Evolutionary conservation across 257 asterid genomes (phyloP).

Genomic region (Solanum dulcamara): DNA sequence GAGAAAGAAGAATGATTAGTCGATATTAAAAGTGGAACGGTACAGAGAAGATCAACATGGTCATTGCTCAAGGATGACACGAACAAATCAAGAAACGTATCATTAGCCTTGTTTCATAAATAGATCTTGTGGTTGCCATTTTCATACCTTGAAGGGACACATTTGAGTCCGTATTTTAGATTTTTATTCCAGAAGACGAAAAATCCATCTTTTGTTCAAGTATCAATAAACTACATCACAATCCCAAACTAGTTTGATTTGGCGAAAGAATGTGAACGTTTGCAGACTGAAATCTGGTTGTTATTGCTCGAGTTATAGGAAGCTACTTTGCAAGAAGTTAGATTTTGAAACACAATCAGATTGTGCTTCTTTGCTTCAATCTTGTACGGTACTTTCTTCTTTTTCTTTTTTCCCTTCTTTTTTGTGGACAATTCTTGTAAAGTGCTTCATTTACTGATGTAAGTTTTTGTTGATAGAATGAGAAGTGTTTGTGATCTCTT

Average conservation of each 20-base stretch:
- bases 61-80: not conserved
- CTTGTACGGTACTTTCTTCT: not conserved
- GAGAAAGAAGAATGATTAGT: conserved; percentile 81
- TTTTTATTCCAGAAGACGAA: not conserved
- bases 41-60: not conserved
- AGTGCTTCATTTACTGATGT: not conserved
- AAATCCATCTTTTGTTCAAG: not conserved
- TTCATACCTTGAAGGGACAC: not conserved
- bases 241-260: not conserved
- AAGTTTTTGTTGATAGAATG: not conserved
- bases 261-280: not conserved
- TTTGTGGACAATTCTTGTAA: not conserved
- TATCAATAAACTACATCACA: not conserved
- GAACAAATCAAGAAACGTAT: not conserved
- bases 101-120: not conserved
- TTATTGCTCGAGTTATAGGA: not conserved
- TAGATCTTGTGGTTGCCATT: not conserved
- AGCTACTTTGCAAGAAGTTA: not conserved
- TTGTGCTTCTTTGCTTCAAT: not conserved
- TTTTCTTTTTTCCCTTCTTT: too few species aligned
- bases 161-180: not conserved
- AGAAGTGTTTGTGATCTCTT: not conserved
- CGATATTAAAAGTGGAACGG: not conserved
- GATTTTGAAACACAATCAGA: not conserved
- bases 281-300: not conserved